Conservation (phyloP, 2,329 filamentous ascomycete genomes). For the Teratosphaeria zuluensis region DNA sequence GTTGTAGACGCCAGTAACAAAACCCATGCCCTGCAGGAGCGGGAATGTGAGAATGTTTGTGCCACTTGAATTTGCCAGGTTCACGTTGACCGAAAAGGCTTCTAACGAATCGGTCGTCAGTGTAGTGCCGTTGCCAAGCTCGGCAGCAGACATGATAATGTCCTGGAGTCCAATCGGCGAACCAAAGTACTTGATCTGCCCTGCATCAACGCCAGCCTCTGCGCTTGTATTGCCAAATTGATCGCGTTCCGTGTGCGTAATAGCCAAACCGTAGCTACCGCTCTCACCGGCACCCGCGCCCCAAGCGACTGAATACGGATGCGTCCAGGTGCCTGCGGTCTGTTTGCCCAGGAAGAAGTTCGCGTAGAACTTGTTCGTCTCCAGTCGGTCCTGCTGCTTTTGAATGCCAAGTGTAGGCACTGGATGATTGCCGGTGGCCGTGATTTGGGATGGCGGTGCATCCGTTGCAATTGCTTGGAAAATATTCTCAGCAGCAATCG, state of each 20-base stretch:
- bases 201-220: constrained; percentile 34
- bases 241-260: constrained; percentile 61
- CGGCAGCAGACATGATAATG: constrained; percentile 66
- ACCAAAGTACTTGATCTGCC: constrained; percentile 58
- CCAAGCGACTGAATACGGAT: constrained; percentile 46
- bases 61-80: constrained; percentile 44
- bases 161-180: constrained; percentile 78
- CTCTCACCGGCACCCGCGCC: constrained; percentile 39
- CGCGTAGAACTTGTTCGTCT: constrained; percentile 62
- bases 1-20: constrained; percentile 68
- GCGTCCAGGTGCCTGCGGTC: constrained; percentile 58
- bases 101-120: constrained; percentile 44
- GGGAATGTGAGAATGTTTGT: constrained; percentile 61
- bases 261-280: constrained; percentile 64
- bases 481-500: constrained; percentile 23
- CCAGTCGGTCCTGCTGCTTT: constrained; percentile 37
- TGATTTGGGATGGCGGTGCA: constrained; percentile 32
- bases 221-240: constrained; percentile 42
- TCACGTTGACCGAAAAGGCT: constrained; percentile 56
- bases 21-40: constrained; percentile 80
- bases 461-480: constrained; percentile 34
- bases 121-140: constrained; percentile 54
- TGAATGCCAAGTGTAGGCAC: constrained; percentile 31
- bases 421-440: constrained; percentile 31
- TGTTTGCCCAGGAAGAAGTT: constrained; percentile 73